Evolutionary conservation across 1,284 basidiomycete species (phyloP), one percentile per base, ranked within the genome.

Genomic region (Ganoderma boninense): DNA sequence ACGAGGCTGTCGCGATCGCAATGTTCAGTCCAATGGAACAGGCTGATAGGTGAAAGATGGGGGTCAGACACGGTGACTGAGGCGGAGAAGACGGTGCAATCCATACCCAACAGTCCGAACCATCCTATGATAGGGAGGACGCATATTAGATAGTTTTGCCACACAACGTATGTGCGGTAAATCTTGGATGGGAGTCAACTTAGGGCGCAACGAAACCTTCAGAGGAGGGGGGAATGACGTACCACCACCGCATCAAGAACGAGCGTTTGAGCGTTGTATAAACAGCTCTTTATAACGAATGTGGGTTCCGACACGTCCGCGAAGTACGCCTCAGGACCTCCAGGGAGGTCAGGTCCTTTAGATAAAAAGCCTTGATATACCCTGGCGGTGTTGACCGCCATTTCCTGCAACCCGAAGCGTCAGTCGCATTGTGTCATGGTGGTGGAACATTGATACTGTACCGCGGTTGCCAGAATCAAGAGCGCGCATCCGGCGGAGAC

Each of bases 261-360:
- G 64, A 65, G 64, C 6, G 64, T 65, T 59, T 65, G 64, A n/a
- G 76, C 77, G 44, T 74, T 38, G 23, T 74, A 74, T 10, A 78
- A 46, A 1, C 77, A 66, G 6, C 64, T 65, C 54, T 65, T 65
- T 11, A 44, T 14, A 57, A 65, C 54, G 54, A 65, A 65, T 35
- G 80, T 80, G 68, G 71, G 71, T 14, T 78, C 69, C 2, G 80
- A 70, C n/a, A 75, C 66, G 70, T 80, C 66, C 8, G 64, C 70
- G 66, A 82, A 81, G 67, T 71, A 82, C 1, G 61, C 57, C 16
- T 71, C 61, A 11, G 71, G 64, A 32, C 73, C 68, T 52, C 54
- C 62, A 1, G 4, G 14, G 6, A 42, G 18, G 23, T 42, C n/a
- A 10, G 40, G 60, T 3, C 60, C 60, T 43, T 26, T 42, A 8